These are phyloP conservation scores for Ophiostoma sp. DNA, from an alignment of 2,329 filamentous ascomycete genomes.

Conservation along the genomic window DNA sequence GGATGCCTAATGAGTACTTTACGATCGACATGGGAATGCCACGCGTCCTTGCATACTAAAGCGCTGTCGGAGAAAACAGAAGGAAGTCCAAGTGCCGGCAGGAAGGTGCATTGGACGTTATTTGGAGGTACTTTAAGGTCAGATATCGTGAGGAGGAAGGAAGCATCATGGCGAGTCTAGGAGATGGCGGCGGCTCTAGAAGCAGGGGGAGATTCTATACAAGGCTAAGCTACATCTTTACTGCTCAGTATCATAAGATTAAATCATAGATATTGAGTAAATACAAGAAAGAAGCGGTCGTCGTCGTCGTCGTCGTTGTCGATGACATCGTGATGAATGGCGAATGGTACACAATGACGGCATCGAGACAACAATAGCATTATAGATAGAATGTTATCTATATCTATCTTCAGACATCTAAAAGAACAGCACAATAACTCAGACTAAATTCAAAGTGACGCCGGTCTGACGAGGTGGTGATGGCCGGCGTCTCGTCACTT, in stretches of 20 bases:
- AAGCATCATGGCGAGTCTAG: neutral
- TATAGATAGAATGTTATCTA: neutral
- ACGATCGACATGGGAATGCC: neutral
- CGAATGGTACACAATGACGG: neutral
- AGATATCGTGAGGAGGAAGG: neutral
- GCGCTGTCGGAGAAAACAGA: neutral
- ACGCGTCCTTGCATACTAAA: no score
- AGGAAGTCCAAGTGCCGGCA: neutral
- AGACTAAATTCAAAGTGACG: neutral
- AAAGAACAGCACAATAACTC: neutral
- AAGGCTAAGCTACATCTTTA: neutral
- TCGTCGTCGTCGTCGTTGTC: neutral
- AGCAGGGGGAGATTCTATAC: no score
- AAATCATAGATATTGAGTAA: neutral
- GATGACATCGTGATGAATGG: neutral
- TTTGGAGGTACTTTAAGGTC: no score
- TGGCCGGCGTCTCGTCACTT: neutral
- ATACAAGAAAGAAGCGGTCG: no score
- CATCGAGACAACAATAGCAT: neutral
- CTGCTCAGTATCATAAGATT: neutral
- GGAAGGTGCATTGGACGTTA: neutral
- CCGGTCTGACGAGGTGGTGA: constrained; percentile 4
- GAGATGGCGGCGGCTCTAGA: neutral
- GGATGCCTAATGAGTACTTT: neutral
- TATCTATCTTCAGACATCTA: neutral